Evolutionary conservation across 352 stramenopile species (phyloP).

Genomic region (Phytopythium chamaehyphon): DNA sequence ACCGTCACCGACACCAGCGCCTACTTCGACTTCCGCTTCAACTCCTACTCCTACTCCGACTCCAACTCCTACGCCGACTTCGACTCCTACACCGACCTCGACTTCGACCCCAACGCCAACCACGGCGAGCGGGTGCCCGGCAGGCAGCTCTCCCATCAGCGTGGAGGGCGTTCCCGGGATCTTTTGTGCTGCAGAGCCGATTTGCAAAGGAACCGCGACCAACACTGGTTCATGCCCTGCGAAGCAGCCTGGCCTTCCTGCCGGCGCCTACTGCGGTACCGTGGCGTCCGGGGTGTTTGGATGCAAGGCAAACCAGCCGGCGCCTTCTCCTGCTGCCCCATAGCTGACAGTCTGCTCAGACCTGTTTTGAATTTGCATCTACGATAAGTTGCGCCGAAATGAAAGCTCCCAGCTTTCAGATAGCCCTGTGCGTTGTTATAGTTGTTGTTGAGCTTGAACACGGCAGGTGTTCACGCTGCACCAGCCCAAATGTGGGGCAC

Average conservation of each 20-base stretch:
- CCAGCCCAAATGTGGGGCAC: too few species aligned
- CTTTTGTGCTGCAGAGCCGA: conserved; percentile 11
- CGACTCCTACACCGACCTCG: neutral
- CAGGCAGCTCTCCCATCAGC: conserved; percentile 13
- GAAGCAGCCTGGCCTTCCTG: conserved; percentile 16
- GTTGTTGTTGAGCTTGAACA: too few species aligned
- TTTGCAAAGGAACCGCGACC: conserved; percentile 15
- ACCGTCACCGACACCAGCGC: too few species aligned
- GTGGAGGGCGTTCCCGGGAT: conserved; percentile 14
- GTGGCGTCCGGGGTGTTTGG: conserved; percentile 28
- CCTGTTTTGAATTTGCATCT: too few species aligned
- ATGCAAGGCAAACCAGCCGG: conserved; percentile 17
- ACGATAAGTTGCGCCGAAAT: too few species aligned
- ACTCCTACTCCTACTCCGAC: conserved; percentile 4
- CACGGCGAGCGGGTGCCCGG: neutral
- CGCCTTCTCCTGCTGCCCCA: too few species aligned
- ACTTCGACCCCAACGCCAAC: conserved; percentile 2
- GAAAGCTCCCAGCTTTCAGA: too few species aligned
- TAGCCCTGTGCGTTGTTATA: too few species aligned
- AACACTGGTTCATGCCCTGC: conserved; percentile 14
- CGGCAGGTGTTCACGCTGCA: too few species aligned
- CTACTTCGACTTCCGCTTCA: neutral
- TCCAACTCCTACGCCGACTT: neutral
- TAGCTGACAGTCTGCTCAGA: too few species aligned
- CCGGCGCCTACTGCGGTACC: conserved; percentile 28